These are phyloP conservation scores for Macrophomina phaseolina DNA, from an alignment of 2,329 filamentous ascomycete genomes.

Conservation along the genomic window DNA sequence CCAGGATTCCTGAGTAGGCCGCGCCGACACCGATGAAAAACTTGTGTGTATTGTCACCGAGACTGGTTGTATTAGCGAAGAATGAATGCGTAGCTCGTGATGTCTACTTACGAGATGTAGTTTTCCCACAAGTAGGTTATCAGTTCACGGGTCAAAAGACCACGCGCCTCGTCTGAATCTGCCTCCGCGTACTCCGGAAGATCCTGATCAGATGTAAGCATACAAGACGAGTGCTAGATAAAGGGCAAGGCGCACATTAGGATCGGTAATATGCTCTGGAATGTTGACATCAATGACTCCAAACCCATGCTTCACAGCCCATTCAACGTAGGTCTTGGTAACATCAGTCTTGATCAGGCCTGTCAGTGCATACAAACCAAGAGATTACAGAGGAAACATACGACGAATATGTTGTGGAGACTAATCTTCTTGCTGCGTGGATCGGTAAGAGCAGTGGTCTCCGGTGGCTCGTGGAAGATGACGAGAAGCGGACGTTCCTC, in stretches of 20 bases:
- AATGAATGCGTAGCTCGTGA: not conserved
- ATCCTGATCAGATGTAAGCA: constrained; percentile 35
- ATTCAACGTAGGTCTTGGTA: constrained; percentile 80
- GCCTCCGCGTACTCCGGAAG: constrained; percentile 47
- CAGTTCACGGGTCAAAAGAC: constrained; percentile 67
- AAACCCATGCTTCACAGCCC: constrained; percentile 78
- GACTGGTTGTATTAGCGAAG: constrained; percentile 40
- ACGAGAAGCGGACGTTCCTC: constrained; percentile 73
- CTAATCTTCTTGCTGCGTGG: constrained; percentile 71
- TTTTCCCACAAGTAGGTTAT: constrained; percentile 95
- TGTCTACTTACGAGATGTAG: constrained; percentile 72
- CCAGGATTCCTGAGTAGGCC: constrained; percentile 81
- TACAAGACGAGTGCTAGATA: constrained; percentile 23
- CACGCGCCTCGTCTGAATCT: constrained; percentile 53
- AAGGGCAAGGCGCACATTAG: constrained; percentile 54
- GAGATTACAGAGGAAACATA: constrained; percentile 55
- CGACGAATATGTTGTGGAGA: constrained; percentile 85
- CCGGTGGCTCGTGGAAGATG: constrained; percentile 84
- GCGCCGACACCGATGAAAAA: constrained; percentile 90
- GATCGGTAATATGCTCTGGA: constrained; percentile 73
- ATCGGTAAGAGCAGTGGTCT: constrained; percentile 49
- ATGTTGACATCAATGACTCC: constrained; percentile 92
- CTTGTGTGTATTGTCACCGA: constrained; percentile 71
- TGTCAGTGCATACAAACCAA: constrained; percentile 31
- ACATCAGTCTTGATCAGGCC: constrained; percentile 71